phyloP scores from a whole-genome alignment of 176 grass and related monocot species.

The Leersia perrieri region DNA sequence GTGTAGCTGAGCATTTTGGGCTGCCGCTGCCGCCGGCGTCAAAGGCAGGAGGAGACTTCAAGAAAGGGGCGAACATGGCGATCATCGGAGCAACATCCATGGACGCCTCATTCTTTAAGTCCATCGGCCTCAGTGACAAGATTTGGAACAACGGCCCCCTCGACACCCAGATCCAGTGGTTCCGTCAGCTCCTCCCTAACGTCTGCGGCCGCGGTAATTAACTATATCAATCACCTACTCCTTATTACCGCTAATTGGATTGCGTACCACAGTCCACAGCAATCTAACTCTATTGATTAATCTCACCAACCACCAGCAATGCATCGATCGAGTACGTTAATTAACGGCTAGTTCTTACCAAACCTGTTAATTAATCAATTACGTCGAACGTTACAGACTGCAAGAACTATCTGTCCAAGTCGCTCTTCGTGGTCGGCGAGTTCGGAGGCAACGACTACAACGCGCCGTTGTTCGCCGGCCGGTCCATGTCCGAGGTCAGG shows the following conservation, averaged over 20 bases:
- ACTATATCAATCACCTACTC: too few species aligned
- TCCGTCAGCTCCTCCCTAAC: slow-evolving; percentile 47
- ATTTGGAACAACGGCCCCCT: slow-evolving; percentile 68
- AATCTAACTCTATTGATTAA: neutral
- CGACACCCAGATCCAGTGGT: slow-evolving; percentile 63
- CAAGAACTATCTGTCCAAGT: slow-evolving; percentile 53
- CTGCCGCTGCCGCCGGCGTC: slow-evolving; percentile 55
- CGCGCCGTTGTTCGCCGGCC: slow-evolving; percentile 49
- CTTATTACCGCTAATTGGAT: too few species aligned
- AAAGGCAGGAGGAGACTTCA: slow-evolving; percentile 48
- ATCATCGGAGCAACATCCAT: slow-evolving; percentile 64
- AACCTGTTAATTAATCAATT: too few species aligned
- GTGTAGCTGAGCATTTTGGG: slow-evolving; percentile 54
- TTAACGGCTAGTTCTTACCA: neutral
- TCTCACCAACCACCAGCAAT: neutral
- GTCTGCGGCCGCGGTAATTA: slow-evolving; percentile 42
- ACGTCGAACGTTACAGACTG: slow-evolving; percentile 22
- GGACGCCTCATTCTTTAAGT: slow-evolving; percentile 44
- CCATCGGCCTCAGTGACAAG: slow-evolving; percentile 47
- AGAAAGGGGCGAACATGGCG: slow-evolving; percentile 68
- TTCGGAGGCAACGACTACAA: slow-evolving; percentile 82
- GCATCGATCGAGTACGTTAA: neutral
- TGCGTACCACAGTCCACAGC: too few species aligned
- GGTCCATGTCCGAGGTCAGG: slow-evolving; percentile 41
- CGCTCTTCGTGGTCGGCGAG: slow-evolving; percentile 60